phyloP scores from a whole-genome alignment of 2,329 filamentous ascomycete genomes.

The Fusarium duplospermum region DNA sequence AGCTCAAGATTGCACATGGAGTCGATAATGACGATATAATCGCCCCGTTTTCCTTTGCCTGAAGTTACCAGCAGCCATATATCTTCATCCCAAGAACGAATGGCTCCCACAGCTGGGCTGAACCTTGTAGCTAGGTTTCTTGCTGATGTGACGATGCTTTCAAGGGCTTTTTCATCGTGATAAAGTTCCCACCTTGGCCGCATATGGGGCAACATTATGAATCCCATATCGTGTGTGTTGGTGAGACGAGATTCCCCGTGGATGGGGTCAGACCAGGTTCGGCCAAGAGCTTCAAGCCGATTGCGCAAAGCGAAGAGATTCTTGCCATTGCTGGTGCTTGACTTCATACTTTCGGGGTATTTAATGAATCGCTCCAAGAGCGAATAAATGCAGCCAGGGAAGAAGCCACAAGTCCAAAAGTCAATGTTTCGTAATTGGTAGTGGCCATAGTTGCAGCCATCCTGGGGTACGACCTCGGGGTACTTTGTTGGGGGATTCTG shows the following conservation, averaged over 20 bases:
- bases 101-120: constrained; percentile 54
- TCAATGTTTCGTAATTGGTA: constrained; percentile 47
- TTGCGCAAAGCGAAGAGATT: not conserved
- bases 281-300: constrained; percentile 6
- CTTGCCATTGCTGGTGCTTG: not conserved
- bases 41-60: constrained; percentile 41
- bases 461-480: constrained; percentile 48
- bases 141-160: constrained; percentile 57
- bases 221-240: constrained; percentile 66
- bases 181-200: constrained; percentile 60
- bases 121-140: constrained; percentile 57
- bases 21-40: constrained; percentile 56
- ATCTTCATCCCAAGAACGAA: constrained; percentile 59
- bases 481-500: constrained; percentile 1
- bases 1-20: constrained; percentile 55
- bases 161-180: constrained; percentile 51
- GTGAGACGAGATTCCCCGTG: constrained; percentile 54
- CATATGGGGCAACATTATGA: constrained; percentile 60
- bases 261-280: constrained; percentile 16
- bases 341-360: constrained; percentile 38
- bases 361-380: constrained; percentile 49
- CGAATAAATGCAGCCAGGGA: constrained; percentile 51
- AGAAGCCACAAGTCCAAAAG: constrained; percentile 58
- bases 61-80: constrained; percentile 34
- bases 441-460: constrained; percentile 39